Evolutionary conservation across 2,329 filamentous ascomycete species (phyloP).

Genomic region (Acarospora socialis): DNA sequence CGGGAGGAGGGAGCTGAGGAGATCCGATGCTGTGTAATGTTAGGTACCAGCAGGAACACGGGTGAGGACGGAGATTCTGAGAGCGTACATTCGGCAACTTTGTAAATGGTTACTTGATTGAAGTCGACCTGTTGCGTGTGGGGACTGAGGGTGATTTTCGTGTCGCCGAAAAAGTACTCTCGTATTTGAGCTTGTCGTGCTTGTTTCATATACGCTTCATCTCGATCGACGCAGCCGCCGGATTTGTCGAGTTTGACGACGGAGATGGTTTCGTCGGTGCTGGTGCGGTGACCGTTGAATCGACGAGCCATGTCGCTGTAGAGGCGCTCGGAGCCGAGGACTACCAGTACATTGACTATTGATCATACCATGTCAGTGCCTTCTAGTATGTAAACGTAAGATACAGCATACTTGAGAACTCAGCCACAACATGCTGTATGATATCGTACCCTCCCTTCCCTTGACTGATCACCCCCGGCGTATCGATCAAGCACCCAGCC

Average conservation of each 20-base stretch:
- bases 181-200: slow-evolving; percentile 63
- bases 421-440: slow-evolving; percentile 63
- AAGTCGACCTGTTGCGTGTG: slow-evolving; percentile 78
- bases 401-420: slow-evolving; percentile 43
- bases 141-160: slow-evolving; percentile 63
- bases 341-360: slow-evolving; percentile 61
- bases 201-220: slow-evolving; percentile 58
- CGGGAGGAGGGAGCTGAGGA: slow-evolving; percentile 19
- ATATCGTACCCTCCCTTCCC: slow-evolving; percentile 58
- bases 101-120: slow-evolving; percentile 58
- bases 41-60: slow-evolving; percentile 14
- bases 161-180: slow-evolving; percentile 87
- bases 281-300: slow-evolving; percentile 41
- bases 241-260: slow-evolving; percentile 73
- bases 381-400: slow-evolving; percentile 1
- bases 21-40: slow-evolving; percentile 15
- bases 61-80: slow-evolving; percentile 9
- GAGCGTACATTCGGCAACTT: slow-evolving; percentile 27
- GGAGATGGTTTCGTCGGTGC: slow-evolving; percentile 51
- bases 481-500: slow-evolving; percentile 76
- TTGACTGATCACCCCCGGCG: slow-evolving; percentile 53
- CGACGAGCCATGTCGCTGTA: slow-evolving; percentile 59
- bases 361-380: slow-evolving; percentile 10
- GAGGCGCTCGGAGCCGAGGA: slow-evolving; percentile 65
- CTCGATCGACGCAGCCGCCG: slow-evolving; percentile 67